Evolutionary conservation across 2,329 filamentous ascomycete species (phyloP), one percentile per base, ranked within the genome.

Genomic region (Alternaria sp.): DNA sequence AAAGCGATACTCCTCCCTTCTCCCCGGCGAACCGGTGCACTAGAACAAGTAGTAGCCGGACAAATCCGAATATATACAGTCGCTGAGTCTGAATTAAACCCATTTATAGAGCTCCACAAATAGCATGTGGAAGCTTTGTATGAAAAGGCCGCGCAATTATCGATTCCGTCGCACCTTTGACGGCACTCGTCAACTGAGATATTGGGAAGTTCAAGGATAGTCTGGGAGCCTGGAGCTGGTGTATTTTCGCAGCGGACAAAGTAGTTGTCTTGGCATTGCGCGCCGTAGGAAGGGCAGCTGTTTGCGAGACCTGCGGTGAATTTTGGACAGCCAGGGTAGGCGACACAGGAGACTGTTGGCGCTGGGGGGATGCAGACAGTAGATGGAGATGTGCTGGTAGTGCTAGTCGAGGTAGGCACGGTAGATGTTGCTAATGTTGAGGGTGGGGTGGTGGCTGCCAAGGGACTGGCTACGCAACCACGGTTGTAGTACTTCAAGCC

Each of bases 231-330:
- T 7, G 38, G 7, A 22, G 51, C 51, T 7, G 38, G 38, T 7
- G 9, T 18, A 3, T 53, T 5, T 5, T 4, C 26, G 30, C 54
- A 51, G 24, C 54, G 54, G 5, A 51, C 14, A 9, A 51, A 57
- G 38, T 57, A 57, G 28, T 57, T 51, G 38, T 57, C 38, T 20
- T 51, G 43, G 28, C 47, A 57, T 22, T 51, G 47, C 12, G 2
- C n/a, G 6, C 6, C 20, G 20, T 51, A 18, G 18, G 28, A 28
- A 16, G 54, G 30, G 20, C 54, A 57, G 28, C 18, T 14, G 46
- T 49, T 51, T 16, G 46, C 32, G 1, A 57, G 38, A 4, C 26
- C 18, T 1, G 36, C 30, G 47, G 18, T 51, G 30, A 34, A 53
- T 14, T 53, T 18, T 1, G 5, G 24, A 12, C 51, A 43, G 5